phyloP scores from a whole-genome alignment of 2,329 filamentous ascomycete species.

The Aspergillus brunneoviolaceus region DNA sequence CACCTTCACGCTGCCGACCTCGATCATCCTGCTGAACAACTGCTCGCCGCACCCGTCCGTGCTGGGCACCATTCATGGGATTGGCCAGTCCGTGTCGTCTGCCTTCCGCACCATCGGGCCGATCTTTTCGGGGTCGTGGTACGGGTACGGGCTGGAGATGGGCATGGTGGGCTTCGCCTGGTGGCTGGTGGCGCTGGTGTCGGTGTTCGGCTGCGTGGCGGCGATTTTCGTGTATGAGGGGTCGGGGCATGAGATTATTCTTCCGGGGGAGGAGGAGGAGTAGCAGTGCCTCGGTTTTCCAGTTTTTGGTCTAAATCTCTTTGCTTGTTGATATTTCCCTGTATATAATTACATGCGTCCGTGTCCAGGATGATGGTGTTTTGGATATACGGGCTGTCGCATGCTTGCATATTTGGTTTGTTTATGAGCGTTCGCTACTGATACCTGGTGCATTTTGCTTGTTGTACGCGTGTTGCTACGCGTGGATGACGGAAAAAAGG shows the following conservation, averaged over 20 bases:
- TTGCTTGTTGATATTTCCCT: neutral
- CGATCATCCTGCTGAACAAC: conserved; percentile 61
- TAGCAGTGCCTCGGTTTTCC: neutral
- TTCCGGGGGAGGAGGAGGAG: conserved; percentile 41
- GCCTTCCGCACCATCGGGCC: conserved; percentile 59
- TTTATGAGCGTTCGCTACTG: neutral
- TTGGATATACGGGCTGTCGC: neutral
- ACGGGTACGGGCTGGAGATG: conserved; percentile 54
- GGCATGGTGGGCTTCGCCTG: conserved; percentile 58
- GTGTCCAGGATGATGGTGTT: conserved; percentile 13
- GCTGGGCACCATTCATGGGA: conserved; percentile 59
- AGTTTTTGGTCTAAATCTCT: neutral
- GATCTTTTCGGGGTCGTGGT: conserved; percentile 56
- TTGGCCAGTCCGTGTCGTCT: conserved; percentile 57
- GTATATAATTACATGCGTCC: no score
- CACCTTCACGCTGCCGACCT: conserved; percentile 65
- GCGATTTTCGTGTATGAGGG: conserved; percentile 65
- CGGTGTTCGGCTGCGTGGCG: conserved; percentile 57
- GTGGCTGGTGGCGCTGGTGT: conserved; percentile 57
- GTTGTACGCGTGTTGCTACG: neutral
- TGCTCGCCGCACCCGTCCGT: conserved; percentile 60
- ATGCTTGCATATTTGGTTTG: neutral
- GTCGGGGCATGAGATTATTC: conserved; percentile 58
- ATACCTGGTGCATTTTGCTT: conserved; percentile 4
- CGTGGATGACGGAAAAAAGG: conserved; percentile 4